Evolutionary conservation across 441 rosid species (phyloP).

Genomic region (Lepidium campestre): DNA sequence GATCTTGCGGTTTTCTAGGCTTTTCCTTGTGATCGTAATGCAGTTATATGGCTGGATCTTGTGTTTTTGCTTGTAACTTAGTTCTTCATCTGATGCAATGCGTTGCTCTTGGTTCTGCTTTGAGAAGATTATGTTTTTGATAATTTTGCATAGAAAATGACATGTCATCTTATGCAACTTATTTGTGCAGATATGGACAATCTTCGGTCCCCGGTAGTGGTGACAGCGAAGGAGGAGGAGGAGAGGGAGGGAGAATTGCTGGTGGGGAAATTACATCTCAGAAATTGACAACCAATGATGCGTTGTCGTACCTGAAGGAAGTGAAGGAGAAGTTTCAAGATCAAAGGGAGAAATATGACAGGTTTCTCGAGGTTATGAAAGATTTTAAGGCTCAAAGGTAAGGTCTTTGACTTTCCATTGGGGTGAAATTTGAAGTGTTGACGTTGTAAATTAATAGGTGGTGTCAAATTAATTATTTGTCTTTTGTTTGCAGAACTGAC

Average conservation of each 20-base stretch:
- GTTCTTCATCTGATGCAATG: not conserved
- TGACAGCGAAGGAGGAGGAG: slow-evolving; percentile 29
- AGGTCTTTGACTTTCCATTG: not conserved
- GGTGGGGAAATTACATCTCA: slow-evolving; percentile 43
- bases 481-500: slow-evolving; percentile 62
- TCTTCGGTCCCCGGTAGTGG: slow-evolving; percentile 44
- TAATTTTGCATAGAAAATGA: slow-evolving; percentile 1
- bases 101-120: not conserved
- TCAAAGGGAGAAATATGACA: slow-evolving; percentile 83
- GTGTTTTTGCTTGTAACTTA: not conserved
- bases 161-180: not conserved
- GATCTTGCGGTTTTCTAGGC: not conserved
- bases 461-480: not conserved
- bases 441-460: slow-evolving; percentile 6
- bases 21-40: not conserved
- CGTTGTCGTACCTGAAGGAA: slow-evolving; percentile 80
- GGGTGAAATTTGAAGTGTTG: not conserved
- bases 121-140: not conserved
- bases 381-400: slow-evolving; percentile 95
- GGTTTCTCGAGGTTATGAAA: slow-evolving; percentile 94
- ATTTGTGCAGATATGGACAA: slow-evolving; percentile 56
- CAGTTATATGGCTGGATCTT: not conserved
- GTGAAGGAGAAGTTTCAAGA: slow-evolving; percentile 96
- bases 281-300: slow-evolving; percentile 86
- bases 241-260: slow-evolving; percentile 34